Percentiles rank a stretch among this genome's conserved stretches.
phyloP scores from a whole-genome alignment of 805 yeast species.

The Sugiyamaella smithiae region DNA sequence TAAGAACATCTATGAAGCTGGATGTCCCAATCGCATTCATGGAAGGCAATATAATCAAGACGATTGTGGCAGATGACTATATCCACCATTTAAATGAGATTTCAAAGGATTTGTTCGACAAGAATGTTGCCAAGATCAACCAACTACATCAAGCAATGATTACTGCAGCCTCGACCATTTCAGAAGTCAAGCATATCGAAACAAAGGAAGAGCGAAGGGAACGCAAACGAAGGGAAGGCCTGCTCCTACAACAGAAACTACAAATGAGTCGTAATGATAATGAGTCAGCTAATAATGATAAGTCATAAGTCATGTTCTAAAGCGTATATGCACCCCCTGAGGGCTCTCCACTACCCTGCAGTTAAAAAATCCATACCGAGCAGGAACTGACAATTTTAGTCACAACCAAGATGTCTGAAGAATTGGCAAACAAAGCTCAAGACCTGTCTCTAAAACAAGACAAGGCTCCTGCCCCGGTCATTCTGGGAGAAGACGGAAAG shows the following conservation, averaged over 20 bases:
- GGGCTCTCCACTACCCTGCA: neutral
- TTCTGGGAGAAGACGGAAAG: conserved; percentile 71
- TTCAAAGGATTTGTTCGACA: conserved; percentile 61
- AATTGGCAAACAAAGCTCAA: conserved; percentile 24
- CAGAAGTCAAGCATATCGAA: conserved; percentile 10
- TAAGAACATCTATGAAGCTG: conserved; percentile 67
- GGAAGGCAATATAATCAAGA: conserved; percentile 33
- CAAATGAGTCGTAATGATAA: neutral
- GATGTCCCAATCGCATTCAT: conserved; percentile 76
- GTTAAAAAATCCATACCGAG: too few relatives aligned
- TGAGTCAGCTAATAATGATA: neutral
- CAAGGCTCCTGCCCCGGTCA: conserved; percentile 15
- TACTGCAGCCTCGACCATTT: neutral
- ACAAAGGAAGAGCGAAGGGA: conserved; percentile 25
- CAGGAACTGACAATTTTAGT: too few relatives aligned
- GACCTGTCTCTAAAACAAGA: conserved; percentile 19
- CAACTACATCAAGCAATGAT: conserved; percentile 33
- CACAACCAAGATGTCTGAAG: too few relatives aligned
- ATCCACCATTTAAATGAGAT: conserved; percentile 50
- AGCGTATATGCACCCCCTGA: neutral
- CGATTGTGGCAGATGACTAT: conserved; percentile 53
- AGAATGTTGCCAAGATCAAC: conserved; percentile 57
- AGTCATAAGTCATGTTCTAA: neutral
- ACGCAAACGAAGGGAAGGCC: conserved; percentile 25
- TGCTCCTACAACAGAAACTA: conserved; percentile 10